Evolutionary conservation across 352 stramenopile genomes (phyloP).

Genomic region (Pythium oligandrum): DNA sequence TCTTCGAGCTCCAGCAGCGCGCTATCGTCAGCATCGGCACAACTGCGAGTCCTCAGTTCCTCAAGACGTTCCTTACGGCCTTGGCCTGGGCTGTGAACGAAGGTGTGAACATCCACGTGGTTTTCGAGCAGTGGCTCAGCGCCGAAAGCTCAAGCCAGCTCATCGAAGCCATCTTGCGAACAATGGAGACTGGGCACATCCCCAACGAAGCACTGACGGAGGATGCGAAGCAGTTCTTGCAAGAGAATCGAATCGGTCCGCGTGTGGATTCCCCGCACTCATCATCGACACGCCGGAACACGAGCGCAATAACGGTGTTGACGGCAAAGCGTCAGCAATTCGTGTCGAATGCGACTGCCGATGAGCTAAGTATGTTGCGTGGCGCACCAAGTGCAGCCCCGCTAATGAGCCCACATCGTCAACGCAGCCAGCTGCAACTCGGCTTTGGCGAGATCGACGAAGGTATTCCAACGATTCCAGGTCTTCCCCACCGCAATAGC

Average conservation of each 20-base stretch:
- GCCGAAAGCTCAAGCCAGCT: constrained; percentile 49
- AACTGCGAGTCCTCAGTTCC: constrained; percentile 48
- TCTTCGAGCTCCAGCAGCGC: constrained; percentile 78
- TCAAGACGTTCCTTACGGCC: constrained; percentile 57
- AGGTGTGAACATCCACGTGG: constrained; percentile 65
- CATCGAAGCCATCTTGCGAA: constrained; percentile 55
- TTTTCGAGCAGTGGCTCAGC: constrained; percentile 64
- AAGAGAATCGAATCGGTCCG: constrained; percentile 30
- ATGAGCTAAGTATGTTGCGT: too few relatives aligned
- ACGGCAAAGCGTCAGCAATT: constrained; percentile 4
- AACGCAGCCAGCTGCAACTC: neutral
- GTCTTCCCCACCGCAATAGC: constrained; percentile 10
- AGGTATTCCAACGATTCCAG: too few relatives aligned
- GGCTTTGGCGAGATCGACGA: too few relatives aligned
- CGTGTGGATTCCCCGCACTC: constrained; percentile 1
- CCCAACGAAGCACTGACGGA: constrained; percentile 31
- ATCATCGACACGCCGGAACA: constrained; percentile 4
- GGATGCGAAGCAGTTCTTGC: constrained; percentile 63
- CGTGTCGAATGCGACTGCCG: neutral
- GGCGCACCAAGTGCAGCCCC: too few relatives aligned
- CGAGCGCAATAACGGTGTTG: neutral
- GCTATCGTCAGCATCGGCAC: constrained; percentile 55
- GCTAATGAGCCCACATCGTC: neutral
- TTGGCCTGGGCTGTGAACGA: constrained; percentile 65
- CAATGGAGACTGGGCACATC: constrained; percentile 62